These are phyloP conservation scores for Aspergillus sp. DNA, from an alignment of 2,329 filamentous ascomycete genomes.

Conservation along the genomic window DNA sequence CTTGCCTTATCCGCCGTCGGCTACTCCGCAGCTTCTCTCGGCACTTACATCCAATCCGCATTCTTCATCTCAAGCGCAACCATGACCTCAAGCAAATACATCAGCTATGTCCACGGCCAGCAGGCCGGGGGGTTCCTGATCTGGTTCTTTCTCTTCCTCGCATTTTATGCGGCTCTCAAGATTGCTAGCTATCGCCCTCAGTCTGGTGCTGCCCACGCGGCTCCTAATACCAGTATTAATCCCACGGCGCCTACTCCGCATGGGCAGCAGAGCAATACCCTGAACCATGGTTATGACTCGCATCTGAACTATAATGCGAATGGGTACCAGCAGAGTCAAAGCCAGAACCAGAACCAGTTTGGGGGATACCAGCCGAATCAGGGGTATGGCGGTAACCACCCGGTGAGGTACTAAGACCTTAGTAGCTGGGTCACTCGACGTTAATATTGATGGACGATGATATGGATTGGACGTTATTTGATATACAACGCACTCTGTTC, in stretches of 20 bases:
- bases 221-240: too few species aligned
- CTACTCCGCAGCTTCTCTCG: not conserved
- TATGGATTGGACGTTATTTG: too few species aligned
- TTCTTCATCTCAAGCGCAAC: not conserved
- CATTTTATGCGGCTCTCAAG: not conserved
- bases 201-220: not conserved
- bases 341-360: not conserved
- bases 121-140: not conserved
- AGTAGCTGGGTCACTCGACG: too few species aligned
- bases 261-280: not conserved
- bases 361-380: too few species aligned
- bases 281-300: not conserved
- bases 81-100: not conserved
- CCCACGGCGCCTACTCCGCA: not conserved
- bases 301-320: too few species aligned
- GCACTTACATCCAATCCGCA: not conserved
- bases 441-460: too few species aligned
- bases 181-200: not conserved
- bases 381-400: too few species aligned
- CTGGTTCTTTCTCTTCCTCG: slow-evolving; percentile 1
- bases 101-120: not conserved
- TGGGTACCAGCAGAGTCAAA: not conserved
- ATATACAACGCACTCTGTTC: too few species aligned
- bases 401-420: too few species aligned
- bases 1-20: not conserved